These are phyloP conservation scores for Cicer arietinum DNA, from an alignment of 306 rosid species.

Conservation along the genomic window DNA sequence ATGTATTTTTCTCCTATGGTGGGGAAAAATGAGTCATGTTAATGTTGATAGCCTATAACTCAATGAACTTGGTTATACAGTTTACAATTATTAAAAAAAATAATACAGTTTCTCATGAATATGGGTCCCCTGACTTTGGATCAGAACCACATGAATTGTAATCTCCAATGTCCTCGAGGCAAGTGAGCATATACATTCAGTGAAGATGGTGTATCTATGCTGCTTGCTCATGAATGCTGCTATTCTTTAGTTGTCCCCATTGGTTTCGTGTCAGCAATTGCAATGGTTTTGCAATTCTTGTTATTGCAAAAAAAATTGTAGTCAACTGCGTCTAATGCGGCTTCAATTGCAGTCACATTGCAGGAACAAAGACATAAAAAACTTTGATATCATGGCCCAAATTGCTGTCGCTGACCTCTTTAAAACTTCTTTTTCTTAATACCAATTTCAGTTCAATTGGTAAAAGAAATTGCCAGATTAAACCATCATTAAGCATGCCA, in stretches of 20 bases:
- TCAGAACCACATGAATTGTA: slow-evolving; percentile 11
- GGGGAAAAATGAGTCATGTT: neutral
- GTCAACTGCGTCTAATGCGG: neutral
- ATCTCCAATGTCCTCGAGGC: slow-evolving; percentile 15
- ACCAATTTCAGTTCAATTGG: slow-evolving; percentile 23
- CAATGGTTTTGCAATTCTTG: neutral
- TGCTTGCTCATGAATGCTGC: slow-evolving; percentile 28
- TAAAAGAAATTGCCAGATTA: slow-evolving; percentile 6
- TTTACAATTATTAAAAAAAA: neutral
- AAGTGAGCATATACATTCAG: neutral
- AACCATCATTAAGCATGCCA: slow-evolving; percentile 14
- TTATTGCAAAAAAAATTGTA: neutral
- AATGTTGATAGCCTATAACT: slow-evolving; percentile 12
- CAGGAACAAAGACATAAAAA: neutral
- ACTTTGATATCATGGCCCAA: neutral
- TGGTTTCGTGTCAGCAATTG: neutral
- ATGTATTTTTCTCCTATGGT: neutral
- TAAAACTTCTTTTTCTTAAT: neutral
- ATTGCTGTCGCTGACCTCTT: neutral
- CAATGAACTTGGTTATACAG: neutral
- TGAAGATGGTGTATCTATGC: slow-evolving; percentile 13
- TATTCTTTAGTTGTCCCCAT: slow-evolving; percentile 2
- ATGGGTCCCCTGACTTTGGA: too few species aligned
- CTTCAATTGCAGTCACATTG: neutral
- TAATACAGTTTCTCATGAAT: neutral